phyloP scores from a whole-genome alignment of 2,329 filamentous ascomycete genomes.

The Cryphonectria parasitica region DNA sequence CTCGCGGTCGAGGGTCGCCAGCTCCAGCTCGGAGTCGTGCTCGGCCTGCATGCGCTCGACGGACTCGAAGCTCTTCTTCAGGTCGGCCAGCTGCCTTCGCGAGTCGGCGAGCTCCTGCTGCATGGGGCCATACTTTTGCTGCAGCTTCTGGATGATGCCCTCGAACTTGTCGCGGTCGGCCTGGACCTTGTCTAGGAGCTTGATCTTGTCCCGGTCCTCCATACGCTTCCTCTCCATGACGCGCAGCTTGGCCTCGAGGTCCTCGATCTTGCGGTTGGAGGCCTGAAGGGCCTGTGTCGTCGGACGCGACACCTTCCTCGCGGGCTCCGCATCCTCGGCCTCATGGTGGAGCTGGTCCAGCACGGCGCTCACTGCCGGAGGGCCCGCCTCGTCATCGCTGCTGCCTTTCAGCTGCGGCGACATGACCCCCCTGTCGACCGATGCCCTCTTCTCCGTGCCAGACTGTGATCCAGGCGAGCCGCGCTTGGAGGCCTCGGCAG shows the following conservation, averaged over 20 bases:
- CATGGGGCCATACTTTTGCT: constrained; percentile 84
- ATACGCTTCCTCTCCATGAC: constrained; percentile 84
- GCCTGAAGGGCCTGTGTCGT: constrained; percentile 37
- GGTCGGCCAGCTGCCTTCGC: constrained; percentile 75
- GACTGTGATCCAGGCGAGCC: constrained; percentile 45
- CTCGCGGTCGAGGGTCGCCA: constrained; percentile 87
- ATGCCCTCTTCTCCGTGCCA: constrained; percentile 43
- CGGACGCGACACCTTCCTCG: constrained; percentile 32
- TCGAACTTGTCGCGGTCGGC: constrained; percentile 79
- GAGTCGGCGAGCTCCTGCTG: constrained; percentile 79
- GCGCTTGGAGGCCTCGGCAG: constrained; percentile 34
- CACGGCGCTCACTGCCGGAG: constrained; percentile 53
- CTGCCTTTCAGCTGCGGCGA: constrained; percentile 49
- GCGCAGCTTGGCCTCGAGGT: constrained; percentile 84
- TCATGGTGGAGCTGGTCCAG: constrained; percentile 57
- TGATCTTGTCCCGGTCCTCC: constrained; percentile 85
- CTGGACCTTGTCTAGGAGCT: constrained; percentile 75
- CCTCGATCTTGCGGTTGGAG: constrained; percentile 73
- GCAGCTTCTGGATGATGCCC: constrained; percentile 84
- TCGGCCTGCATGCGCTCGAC: constrained; percentile 79
- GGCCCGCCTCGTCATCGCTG: constrained; percentile 53
- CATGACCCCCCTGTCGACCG: constrained; percentile 37
- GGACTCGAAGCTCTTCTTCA: constrained; percentile 66
- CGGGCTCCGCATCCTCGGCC: constrained; percentile 38
- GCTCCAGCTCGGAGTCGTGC: constrained; percentile 82